phyloP scores from a whole-genome alignment of 139 green algal species.

The Trebouxia sp. region DNA sequence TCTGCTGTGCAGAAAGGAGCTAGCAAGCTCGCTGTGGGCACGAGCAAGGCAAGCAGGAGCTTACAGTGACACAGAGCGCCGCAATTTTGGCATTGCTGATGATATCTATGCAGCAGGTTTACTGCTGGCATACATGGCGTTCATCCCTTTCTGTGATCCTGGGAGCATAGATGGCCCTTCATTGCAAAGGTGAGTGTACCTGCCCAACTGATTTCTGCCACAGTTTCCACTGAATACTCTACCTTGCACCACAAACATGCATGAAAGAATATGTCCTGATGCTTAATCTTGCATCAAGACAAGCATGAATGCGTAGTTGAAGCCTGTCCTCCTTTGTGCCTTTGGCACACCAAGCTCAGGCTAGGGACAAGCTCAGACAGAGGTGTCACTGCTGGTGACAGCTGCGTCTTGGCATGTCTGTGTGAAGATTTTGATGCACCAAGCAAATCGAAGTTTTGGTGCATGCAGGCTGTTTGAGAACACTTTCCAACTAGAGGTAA shows the following conservation, averaged over 20 bases:
- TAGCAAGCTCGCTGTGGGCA: conserved; percentile 46
- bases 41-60: conserved; percentile 47
- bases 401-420: background rate
- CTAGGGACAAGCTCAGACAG: too few relatives aligned
- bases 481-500: conserved; percentile 57
- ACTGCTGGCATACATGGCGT: conserved; percentile 58
- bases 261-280: too few relatives aligned
- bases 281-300: too few relatives aligned
- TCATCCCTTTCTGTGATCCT: conserved; percentile 54
- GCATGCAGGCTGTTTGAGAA: conserved; percentile 51
- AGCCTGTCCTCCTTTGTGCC: too few relatives aligned
- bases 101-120: conserved; percentile 62
- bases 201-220: too few relatives aligned
- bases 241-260: too few relatives aligned
- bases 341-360: too few relatives aligned
- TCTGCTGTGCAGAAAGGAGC: conserved; percentile 35
- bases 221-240: too few relatives aligned
- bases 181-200: conserved; percentile 45
- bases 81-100: conserved; percentile 61
- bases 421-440: background rate
- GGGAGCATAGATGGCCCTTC: conserved; percentile 58
- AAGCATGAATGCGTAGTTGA: too few relatives aligned
- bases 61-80: conserved; percentile 38
- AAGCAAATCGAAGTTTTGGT: too few relatives aligned
- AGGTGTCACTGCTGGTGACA: background rate